Evolutionary conservation across 139 green algal genomes (phyloP).

Genomic region (Closterium sp.): DNA sequence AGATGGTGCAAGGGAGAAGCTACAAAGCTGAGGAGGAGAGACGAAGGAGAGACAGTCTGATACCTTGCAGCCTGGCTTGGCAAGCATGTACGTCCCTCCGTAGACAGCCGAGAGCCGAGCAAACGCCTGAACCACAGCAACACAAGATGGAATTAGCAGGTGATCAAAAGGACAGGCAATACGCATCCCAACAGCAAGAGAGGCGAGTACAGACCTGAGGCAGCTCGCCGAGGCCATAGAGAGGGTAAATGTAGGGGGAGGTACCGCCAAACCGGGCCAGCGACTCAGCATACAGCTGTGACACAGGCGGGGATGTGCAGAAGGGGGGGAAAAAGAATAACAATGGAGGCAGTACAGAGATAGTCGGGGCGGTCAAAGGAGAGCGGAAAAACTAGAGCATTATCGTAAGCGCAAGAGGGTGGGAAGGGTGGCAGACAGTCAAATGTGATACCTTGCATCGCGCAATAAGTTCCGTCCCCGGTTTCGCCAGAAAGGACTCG

Average conservation of each 20-base stretch:
- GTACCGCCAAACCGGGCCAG: slow-evolving; percentile 87
- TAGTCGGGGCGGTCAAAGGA: background rate
- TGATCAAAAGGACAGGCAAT: background rate
- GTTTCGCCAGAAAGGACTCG: slow-evolving; percentile 67
- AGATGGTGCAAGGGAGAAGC: background rate
- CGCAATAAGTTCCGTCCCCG: slow-evolving; percentile 77
- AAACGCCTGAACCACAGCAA: slow-evolving; percentile 76
- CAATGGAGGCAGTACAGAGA: background rate
- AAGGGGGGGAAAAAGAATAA: background rate
- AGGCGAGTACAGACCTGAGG: slow-evolving; percentile 67
- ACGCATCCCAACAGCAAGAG: background rate
- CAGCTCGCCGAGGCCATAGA: slow-evolving; percentile 96
- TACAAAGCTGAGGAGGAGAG: background rate
- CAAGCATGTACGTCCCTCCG: slow-evolving; percentile 99
- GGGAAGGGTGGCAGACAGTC: background rate
- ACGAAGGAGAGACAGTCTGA: slow-evolving; percentile 18
- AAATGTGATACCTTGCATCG: slow-evolving; percentile 71
- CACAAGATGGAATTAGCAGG: background rate
- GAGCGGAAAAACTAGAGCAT: background rate
- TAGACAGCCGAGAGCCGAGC: slow-evolving; percentile 93
- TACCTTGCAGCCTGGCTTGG: slow-evolving; percentile 79
- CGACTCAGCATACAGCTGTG: slow-evolving; percentile 92
- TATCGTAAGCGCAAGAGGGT: no score
- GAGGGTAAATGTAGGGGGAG: slow-evolving; percentile 97
- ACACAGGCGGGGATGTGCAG: background rate